Conservation (phyloP, 768 basidiomycete species). For the Mycena metata region DNA sequence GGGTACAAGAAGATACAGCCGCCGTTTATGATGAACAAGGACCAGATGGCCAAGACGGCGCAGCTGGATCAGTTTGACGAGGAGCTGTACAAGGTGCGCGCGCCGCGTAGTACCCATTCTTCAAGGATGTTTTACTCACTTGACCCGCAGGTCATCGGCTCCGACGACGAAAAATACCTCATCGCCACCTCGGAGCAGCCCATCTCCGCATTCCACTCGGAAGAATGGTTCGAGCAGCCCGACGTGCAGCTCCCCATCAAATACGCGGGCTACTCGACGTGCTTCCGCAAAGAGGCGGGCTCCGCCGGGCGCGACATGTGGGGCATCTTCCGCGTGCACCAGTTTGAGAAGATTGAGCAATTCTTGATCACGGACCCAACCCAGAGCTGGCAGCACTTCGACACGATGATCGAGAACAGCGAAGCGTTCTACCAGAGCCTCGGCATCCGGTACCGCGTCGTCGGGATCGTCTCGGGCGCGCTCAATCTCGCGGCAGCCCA, state of each 20-base stretch:
- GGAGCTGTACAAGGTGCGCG: conserved; percentile 94
- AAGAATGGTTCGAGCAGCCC: conserved; percentile 98
- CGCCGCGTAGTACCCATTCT: too few relatives aligned
- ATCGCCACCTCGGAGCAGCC: conserved; percentile 99
- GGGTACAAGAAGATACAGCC: conserved; percentile 96
- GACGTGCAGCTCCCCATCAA: conserved; percentile 92
- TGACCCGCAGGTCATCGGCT: conserved; percentile 76
- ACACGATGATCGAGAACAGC: conserved; percentile 89
- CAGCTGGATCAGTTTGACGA: conserved; percentile 99
- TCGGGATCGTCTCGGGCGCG: conserved; percentile 96
- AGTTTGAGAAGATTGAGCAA: conserved; percentile 99
- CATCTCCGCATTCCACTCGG: conserved; percentile 94
- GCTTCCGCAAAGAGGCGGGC: conserved; percentile 99
- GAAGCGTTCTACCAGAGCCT: conserved; percentile 98
- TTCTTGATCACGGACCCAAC: conserved; percentile 96
- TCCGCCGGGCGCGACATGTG: conserved; percentile 98
- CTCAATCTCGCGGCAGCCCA: conserved; percentile 97
- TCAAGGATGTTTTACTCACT: neutral
- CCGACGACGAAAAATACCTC: conserved; percentile 97
- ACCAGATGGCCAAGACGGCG: conserved; percentile 97
- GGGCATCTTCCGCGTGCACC: conserved; percentile 99
- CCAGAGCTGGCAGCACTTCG: conserved; percentile 95
- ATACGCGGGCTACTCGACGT: conserved; percentile 93
- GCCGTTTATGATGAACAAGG: conserved; percentile 99
- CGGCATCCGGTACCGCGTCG: conserved; percentile 91